Conservation (phyloP, 2,329 filamentous ascomycete species). For the Hirsutella minnesotensis region DNA sequence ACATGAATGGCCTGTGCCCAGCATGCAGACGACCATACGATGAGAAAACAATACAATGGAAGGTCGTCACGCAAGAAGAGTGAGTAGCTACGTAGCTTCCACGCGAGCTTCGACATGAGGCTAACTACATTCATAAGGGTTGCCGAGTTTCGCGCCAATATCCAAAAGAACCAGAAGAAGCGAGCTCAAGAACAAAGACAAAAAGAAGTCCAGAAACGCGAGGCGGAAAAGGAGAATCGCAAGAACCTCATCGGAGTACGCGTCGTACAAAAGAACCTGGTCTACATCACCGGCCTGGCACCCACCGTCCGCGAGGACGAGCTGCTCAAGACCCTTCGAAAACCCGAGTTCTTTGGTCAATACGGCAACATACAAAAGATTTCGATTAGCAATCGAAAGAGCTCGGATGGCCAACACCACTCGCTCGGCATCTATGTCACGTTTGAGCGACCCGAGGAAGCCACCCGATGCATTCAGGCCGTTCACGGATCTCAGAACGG, state of each 20-base stretch:
- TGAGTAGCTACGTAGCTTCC: conserved; percentile 33
- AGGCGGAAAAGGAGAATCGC: conserved; percentile 88
- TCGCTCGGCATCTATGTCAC: conserved; percentile 98
- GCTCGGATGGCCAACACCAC: conserved; percentile 60
- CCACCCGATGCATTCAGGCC: conserved; percentile 76
- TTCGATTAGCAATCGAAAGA: conserved; percentile 92
- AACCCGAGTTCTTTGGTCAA: conserved; percentile 90
- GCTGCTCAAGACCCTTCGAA: conserved; percentile 78
- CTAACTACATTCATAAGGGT: conserved; percentile 33
- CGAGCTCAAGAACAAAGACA: conserved; percentile 72
- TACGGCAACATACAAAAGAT: conserved; percentile 99
- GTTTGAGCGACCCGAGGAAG: conserved; percentile 84
- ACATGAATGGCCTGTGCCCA: conserved; percentile 95
- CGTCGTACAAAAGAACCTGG: conserved; percentile 96
- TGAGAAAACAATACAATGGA: conserved; percentile 95
- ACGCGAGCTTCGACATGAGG: not conserved
- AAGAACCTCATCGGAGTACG: conserved; percentile 93
- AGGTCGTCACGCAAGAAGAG: conserved; percentile 91
- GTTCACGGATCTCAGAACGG: conserved; percentile 90
- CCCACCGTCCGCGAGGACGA: conserved; percentile 89
- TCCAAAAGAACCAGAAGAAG: conserved; percentile 87
- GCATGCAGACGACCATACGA: conserved; percentile 93
- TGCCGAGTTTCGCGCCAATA: conserved; percentile 63
- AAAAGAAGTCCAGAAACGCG: conserved; percentile 91
- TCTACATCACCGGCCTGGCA: conserved; percentile 91